Evolutionary conservation across 75 land plant species (phyloP), one percentile per base, ranked within the genome.

Genomic region (Cunninghamia lanceolata): DNA sequence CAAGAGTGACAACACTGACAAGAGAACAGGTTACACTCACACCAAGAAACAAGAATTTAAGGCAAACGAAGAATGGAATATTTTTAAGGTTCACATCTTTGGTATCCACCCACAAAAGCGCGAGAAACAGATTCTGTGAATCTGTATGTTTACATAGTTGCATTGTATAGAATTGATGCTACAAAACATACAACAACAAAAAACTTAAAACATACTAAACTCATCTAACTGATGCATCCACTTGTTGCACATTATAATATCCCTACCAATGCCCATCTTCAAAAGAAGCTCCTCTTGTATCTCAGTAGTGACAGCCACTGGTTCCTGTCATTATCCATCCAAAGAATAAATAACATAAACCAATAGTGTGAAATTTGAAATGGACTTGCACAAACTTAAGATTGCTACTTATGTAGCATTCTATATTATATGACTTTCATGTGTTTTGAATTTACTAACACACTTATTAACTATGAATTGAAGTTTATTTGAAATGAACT

Each of bases 251-350:
- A 83, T n/a, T 35, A 34, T 83, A 82, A n/a, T 34, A 83, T 43
- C 63, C 90, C 68, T 83, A 97, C 99, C 99, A 92, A 97, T 85
- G 56, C 94, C 99, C 99, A 97, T 96, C 86, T 94, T 91, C 52
- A 89, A 47, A 59, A 97, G 91, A 43, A 97, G 91, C 88, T 96
- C 99, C 86, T 97, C 99, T 87, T 97, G 99, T 43, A 97, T 93
- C 66, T 92, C 94, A 82, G 99, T 97, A 35, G 99, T 96, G 83
- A 96, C 90, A 85, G 94, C 93, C 71, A 97, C 96, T 79, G 99
- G 95, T 91, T 96, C 99, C 99, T 97, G 91, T 56, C 83, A n/a
- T 40, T 17, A 42, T 45, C 39, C 82, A 78, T n/a, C 30, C 56
- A 79, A 17, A 47, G 32, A 35, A 38, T 66, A 74, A 85, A 54